Conservation (phyloP, 2,329 filamentous ascomycete genomes). For the Arthroderma uncinatum region DNA sequence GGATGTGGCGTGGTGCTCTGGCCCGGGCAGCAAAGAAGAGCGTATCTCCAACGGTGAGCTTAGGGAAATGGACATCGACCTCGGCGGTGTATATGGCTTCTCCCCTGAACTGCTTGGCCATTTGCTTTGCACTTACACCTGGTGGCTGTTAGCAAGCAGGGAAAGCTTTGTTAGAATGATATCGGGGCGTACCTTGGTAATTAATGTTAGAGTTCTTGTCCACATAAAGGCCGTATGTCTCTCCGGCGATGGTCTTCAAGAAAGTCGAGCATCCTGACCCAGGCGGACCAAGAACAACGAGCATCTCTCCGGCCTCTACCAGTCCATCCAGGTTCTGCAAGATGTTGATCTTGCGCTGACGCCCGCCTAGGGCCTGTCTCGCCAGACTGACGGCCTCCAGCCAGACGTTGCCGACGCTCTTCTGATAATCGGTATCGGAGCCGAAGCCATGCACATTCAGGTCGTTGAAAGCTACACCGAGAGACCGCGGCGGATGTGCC, state of each 20-base stretch:
- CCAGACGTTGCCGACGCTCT: constrained; percentile 33
- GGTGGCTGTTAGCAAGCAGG: too few relatives aligned
- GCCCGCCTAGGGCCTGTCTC: constrained; percentile 14
- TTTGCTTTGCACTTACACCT: constrained; percentile 38
- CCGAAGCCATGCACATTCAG: constrained; percentile 30
- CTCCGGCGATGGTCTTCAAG: constrained; percentile 63
- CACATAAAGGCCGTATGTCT: constrained; percentile 53
- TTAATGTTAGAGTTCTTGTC: constrained; percentile 45
- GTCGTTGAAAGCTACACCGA: constrained; percentile 29
- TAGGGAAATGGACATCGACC: constrained; percentile 64
- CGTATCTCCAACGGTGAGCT: constrained; percentile 64
- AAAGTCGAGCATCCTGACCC: constrained; percentile 61
- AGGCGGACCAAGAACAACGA: constrained; percentile 28
- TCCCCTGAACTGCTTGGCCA: constrained; percentile 57
- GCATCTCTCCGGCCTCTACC: constrained; percentile 35
- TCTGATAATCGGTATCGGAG: constrained; percentile 34
- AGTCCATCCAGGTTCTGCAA: constrained; percentile 53
- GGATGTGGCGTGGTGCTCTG: constrained; percentile 40
- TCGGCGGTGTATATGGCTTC: constrained; percentile 74
- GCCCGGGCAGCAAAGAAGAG: constrained; percentile 61
- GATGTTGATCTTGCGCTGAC: constrained; percentile 44
- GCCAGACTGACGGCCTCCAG: constrained; percentile 19
- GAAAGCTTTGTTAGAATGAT: too few relatives aligned
- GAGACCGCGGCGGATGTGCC: not conserved
- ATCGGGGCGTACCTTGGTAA: constrained; percentile 44